Percentiles rank a stretch among this genome's conserved stretches.
phyloP scores from a whole-genome alignment of 805 yeast genomes.

The Limtongozyma cylindracea region DNA sequence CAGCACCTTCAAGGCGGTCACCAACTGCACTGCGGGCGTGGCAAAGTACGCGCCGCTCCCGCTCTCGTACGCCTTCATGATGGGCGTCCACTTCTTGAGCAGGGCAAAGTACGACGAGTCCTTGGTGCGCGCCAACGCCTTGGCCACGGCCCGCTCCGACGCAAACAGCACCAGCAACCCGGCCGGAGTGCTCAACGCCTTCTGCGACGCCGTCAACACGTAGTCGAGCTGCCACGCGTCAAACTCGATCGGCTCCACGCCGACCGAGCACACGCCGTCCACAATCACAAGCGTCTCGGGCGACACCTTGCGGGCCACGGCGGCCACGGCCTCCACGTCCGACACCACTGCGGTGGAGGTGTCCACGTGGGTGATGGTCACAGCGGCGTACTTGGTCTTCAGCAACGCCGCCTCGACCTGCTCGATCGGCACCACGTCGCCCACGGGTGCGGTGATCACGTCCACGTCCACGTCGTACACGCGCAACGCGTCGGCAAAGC shows the following conservation, averaged over 20 bases:
- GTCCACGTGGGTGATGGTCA: constrained; percentile 87
- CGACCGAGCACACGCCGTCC: constrained; percentile 91
- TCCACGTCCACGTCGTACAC: constrained; percentile 62
- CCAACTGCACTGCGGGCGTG: constrained; percentile 84
- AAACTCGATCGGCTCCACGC: constrained; percentile 66
- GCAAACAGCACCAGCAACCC: constrained; percentile 66
- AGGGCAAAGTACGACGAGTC: constrained; percentile 40
- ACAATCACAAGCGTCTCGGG: constrained; percentile 72
- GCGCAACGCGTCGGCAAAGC: constrained; percentile 50
- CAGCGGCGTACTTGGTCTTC: constrained; percentile 26
- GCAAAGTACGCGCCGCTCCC: constrained; percentile 73
- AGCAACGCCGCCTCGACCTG: constrained; percentile 29
- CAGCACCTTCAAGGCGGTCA: constrained; percentile 60
- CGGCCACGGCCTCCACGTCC: constrained; percentile 38
- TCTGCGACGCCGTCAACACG: constrained; percentile 81
- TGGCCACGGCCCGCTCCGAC: constrained; percentile 46
- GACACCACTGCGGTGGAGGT: constrained; percentile 87
- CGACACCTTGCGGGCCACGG: constrained; percentile 29
- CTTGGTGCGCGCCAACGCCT: constrained; percentile 21
- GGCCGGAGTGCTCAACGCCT: constrained; percentile 87
- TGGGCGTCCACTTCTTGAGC: constrained; percentile 67
- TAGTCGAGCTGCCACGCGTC: constrained; percentile 80
- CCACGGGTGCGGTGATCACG: constrained; percentile 45
- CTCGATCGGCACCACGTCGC: constrained; percentile 36
- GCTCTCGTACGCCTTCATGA: constrained; percentile 66